Evolutionary conservation across 305 asterid genomes (phyloP).

Genomic region (Solanum hybrid): DNA sequence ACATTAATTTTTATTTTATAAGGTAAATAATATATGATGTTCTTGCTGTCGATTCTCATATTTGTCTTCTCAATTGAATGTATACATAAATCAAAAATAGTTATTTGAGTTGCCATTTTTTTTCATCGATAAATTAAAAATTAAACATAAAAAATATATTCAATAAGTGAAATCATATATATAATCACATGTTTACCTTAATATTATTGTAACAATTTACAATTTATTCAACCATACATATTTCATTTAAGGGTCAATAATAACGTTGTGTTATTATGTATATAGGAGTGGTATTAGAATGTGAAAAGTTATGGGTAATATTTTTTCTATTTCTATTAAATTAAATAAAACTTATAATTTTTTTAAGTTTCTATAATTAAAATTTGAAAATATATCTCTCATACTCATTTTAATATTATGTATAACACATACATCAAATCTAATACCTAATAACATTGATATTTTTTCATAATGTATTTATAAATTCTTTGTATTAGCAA

Average conservation of each 20-base stretch:
- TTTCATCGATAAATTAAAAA: neutral
- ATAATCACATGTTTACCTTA: neutral
- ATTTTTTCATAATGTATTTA: too few relatives aligned
- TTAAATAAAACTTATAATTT: too few relatives aligned
- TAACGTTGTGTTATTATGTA: neutral
- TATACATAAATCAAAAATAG: too few relatives aligned
- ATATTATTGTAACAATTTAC: too few relatives aligned
- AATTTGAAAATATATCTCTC: too few relatives aligned
- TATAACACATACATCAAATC: neutral
- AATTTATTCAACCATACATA: neutral
- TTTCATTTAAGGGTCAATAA: neutral
- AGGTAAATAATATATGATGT: neutral
- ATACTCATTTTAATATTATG: neutral
- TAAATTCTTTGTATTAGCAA: neutral
- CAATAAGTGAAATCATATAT: neutral
- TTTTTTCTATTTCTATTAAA: neutral
- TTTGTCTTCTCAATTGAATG: neutral
- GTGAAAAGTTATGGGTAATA: too few relatives aligned
- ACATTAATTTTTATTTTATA: too few relatives aligned
- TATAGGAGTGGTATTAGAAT: neutral
- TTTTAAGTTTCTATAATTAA: neutral
- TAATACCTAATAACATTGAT: neutral
- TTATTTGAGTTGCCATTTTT: neutral
- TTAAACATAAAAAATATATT: neutral
- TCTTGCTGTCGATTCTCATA: neutral